These are phyloP conservation scores for Suillus sp. DNA, from an alignment of 768 basidiomycete species.

Conservation along the genomic window DNA sequence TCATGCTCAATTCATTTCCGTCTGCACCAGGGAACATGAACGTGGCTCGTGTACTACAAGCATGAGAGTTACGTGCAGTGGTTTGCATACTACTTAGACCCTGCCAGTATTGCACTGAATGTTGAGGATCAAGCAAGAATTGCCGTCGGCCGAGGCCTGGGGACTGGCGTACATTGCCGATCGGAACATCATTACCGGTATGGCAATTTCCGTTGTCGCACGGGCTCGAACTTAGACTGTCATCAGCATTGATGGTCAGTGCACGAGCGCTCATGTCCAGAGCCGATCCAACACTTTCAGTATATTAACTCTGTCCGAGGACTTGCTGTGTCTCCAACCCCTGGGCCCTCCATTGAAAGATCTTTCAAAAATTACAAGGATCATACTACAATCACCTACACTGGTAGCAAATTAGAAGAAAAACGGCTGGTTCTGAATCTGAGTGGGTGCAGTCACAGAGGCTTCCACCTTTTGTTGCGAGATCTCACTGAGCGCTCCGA, in stretches of 20 bases:
- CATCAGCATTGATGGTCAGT: no score
- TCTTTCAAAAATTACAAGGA: not conserved
- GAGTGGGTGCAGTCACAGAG: not conserved
- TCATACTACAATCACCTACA: not conserved
- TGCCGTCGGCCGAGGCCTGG: not conserved
- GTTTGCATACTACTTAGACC: not conserved
- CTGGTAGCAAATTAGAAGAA: not conserved
- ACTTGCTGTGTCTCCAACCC: not conserved
- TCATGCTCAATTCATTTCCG: constrained; percentile 6
- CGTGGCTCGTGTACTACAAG: not conserved
- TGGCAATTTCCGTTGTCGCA: not conserved
- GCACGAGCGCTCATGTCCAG: not conserved
- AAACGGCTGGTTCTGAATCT: not conserved
- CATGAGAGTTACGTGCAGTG: not conserved
- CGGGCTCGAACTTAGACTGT: no score
- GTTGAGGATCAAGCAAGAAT: not conserved
- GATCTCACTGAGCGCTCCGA: not conserved
- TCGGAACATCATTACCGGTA: not conserved
- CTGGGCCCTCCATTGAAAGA: not conserved
- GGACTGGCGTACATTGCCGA: not conserved
- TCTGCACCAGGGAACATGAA: constrained; percentile 1
- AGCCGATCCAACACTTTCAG: not conserved
- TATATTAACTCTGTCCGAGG: not conserved
- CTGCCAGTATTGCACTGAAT: not conserved
- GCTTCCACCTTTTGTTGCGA: not conserved